These are phyloP conservation scores for Plantago major DNA, from an alignment of 257 asterid genomes.

Conservation along the genomic window DNA sequence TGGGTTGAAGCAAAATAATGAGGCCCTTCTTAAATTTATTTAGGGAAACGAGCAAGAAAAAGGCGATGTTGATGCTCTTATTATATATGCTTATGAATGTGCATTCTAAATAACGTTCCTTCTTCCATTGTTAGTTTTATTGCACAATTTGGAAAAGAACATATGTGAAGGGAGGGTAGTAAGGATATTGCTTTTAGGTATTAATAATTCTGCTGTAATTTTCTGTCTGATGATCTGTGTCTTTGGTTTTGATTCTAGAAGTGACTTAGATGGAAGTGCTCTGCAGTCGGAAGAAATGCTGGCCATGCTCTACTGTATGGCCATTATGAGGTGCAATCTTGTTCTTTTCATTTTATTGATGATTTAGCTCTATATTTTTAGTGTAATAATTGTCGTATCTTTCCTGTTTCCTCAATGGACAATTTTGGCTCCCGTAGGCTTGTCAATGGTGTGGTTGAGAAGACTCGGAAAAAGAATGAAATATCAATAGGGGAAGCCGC, in stretches of 20 bases:
- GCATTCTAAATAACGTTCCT: neutral
- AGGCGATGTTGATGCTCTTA: neutral
- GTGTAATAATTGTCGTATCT: neutral
- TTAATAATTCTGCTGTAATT: neutral
- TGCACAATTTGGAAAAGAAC: neutral
- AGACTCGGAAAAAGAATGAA: constrained; percentile 63
- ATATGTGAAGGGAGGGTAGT: neutral
- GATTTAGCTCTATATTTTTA: no score
- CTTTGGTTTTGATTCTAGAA: constrained; percentile 32
- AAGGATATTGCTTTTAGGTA: neutral
- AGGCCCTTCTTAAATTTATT: no score
- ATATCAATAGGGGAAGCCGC: constrained; percentile 87
- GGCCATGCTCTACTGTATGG: constrained; percentile 73
- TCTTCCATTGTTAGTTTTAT: neutral
- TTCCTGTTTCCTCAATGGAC: constrained; percentile 1
- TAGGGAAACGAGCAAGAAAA: no score
- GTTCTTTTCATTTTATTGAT: neutral
- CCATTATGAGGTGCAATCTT: constrained; percentile 60
- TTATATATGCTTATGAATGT: neutral
- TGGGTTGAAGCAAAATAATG: neutral
- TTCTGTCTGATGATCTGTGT: constrained; percentile 8
- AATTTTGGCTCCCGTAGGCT: constrained; percentile 41
- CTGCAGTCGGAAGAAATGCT: constrained; percentile 64
- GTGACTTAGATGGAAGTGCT: constrained; percentile 39
- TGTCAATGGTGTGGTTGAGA: constrained; percentile 82